Conservation (phyloP, 192 early-diverging fungal genomes). For the Rhizophlyctis rosea region DNA sequence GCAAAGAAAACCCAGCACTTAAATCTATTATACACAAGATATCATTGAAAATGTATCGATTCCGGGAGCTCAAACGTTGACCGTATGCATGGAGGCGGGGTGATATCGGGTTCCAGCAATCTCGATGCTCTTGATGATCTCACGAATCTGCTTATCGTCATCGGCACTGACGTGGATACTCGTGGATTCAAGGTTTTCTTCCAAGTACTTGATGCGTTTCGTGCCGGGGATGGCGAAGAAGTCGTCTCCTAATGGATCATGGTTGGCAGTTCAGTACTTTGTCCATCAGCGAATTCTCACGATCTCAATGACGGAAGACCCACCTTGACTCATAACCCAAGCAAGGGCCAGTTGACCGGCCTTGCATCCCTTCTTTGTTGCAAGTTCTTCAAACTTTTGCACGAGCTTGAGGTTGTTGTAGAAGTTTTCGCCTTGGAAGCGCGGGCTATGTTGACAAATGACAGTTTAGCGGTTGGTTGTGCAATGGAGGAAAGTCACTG, state of each 20-base stretch:
- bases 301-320: background rate
- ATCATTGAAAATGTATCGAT: too few relatives aligned
- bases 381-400: constrained; percentile 33
- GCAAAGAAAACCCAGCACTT: too few relatives aligned
- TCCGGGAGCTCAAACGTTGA: background rate
- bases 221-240: constrained; percentile 50
- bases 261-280: background rate
- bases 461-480: too few relatives aligned
- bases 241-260: constrained; percentile 11
- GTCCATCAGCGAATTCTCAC: background rate
- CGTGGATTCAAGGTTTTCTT: constrained; percentile 35
- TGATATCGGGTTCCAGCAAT: constrained; percentile 37
- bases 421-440: constrained; percentile 62
- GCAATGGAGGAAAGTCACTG: too few relatives aligned
- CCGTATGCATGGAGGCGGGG: constrained; percentile 15
- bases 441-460: constrained; percentile 40
- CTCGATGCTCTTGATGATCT: constrained; percentile 25
- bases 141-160: constrained; percentile 33
- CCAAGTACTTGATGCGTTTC: constrained; percentile 26
- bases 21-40: too few relatives aligned
- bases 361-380: constrained; percentile 40
- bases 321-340: constrained; percentile 58
- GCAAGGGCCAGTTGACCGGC: constrained; percentile 58
- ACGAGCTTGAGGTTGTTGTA: constrained; percentile 51
- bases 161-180: constrained; percentile 37